Conservation (phyloP, 164 flowering plant species). For the Piper longum region DNA sequence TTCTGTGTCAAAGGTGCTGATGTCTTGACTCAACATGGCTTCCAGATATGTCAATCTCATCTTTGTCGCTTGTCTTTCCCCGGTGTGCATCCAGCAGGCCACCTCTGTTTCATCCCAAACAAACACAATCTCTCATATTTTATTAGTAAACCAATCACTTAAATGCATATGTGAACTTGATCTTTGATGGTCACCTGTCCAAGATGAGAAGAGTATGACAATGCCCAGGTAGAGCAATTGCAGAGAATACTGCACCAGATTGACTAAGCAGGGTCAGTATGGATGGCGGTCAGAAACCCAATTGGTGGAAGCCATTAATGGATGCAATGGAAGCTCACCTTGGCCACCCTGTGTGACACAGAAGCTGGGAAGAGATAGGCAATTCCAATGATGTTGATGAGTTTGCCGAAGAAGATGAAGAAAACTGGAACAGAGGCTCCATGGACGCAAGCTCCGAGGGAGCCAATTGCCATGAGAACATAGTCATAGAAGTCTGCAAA, state of each 20-base stretch:
- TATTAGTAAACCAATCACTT: not conserved
- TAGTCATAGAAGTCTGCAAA: conserved; percentile 76
- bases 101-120: conserved; percentile 45
- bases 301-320: not conserved
- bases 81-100: conserved; percentile 97
- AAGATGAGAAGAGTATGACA: conserved; percentile 74
- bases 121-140: not conserved
- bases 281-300: not conserved
- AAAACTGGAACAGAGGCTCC: conserved; percentile 94
- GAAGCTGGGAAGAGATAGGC: conserved; percentile 67
- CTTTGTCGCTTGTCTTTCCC: conserved; percentile 91
- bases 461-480: conserved; percentile 64
- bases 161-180: not conserved
- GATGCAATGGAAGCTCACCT: conserved; percentile 26
- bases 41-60: conserved; percentile 88
- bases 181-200: conserved; percentile 47
- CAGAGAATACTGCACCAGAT: conserved; percentile 68
- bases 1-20: conserved; percentile 84
- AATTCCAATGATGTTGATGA: conserved; percentile 65
- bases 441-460: conserved; percentile 69
- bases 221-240: conserved; percentile 87
- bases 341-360: conserved; percentile 73
- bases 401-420: conserved; percentile 83
- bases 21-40: conserved; percentile 85
- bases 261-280: not conserved